phyloP scores from a whole-genome alignment of 257 asterid genomes.

The Linderniella brevidens region DNA sequence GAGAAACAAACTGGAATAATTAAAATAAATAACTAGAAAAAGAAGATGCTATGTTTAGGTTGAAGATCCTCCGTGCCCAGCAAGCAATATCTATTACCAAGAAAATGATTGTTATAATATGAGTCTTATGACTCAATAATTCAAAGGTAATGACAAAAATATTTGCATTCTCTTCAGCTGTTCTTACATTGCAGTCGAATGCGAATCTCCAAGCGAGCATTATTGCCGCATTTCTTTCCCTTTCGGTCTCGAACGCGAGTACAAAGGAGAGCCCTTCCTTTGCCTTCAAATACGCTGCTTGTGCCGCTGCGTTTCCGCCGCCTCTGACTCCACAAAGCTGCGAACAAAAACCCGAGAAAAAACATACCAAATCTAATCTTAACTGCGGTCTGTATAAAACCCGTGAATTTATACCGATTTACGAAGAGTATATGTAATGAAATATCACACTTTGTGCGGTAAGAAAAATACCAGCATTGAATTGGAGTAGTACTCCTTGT shows the following conservation, averaged over 20 bases:
- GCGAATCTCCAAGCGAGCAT: constrained; percentile 89
- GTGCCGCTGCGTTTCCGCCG: constrained; percentile 91
- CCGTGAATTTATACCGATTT: not conserved
- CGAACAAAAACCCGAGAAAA: constrained; percentile 4
- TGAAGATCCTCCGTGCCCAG: no score
- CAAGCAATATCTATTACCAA: no score
- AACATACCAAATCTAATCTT: not conserved
- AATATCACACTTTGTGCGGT: not conserved
- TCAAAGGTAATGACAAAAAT: no score
- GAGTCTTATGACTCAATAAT: no score
- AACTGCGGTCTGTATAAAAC: not conserved
- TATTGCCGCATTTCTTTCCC: constrained; percentile 86
- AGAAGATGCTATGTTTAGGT: no score
- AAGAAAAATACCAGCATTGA: constrained; percentile 63
- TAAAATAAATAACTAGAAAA: no score
- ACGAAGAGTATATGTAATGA: not conserved
- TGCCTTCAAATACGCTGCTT: constrained; percentile 75
- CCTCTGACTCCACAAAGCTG: constrained; percentile 97
- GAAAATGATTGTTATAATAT: no score
- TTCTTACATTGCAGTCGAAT: constrained; percentile 74
- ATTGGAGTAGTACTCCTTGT: constrained; percentile 76
- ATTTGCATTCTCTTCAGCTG: no score
- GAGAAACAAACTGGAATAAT: no score
- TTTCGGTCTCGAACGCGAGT: constrained; percentile 68
- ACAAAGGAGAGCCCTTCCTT: constrained; percentile 50